Base-by-base conservation (phyloP, 1,284 basidiomycete species). In the Trichosporon asahii region DNA sequence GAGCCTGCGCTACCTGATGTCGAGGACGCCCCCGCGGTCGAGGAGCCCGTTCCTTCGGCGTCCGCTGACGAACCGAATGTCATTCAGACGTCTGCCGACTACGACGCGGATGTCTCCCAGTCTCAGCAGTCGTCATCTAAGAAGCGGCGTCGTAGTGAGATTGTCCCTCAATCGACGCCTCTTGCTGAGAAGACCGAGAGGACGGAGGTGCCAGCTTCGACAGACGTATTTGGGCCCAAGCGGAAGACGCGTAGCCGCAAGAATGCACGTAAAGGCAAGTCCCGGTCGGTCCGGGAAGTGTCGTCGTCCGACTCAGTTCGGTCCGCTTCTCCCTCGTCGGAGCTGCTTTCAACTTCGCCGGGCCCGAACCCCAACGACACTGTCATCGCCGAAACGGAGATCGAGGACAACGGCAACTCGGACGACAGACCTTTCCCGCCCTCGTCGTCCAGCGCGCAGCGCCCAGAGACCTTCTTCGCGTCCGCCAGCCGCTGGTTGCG, bases 201-300 rank as follows among this genome's bases (percentile, higher is more conserved):
- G 35, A 12, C 15, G 7, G 27, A 61, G 18, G 27, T 15, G 15
- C 15, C 57, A 18, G 66, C 60, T 5, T 35, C 69, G 7, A 35
- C 70, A 11, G 79, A 80, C 61, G 79, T 80, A 12, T 80, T 80
- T 65, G 79, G 79, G 5, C 77, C 77, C 4, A 74, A 68, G 65
- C 27, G 57, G 37, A 49, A 23, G 35, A 37, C n/a, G 12, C 61
- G 57, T 21, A 21, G 27, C 31, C 65, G 68, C 33, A 65, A 65
- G 64, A 46, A 65, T 29, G 25, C 44, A 9, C 40, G 64, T 23
- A 65, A 49, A 44, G 23, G 27, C 64, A 31, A 33, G 18, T 61
- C 57, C 18, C 57, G 57, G 11, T 29, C 57, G 8, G 27, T n/a
- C 7, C 57, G 29, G 57, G 57, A 61, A 8, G 29, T 61, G 57